Evolutionary conservation across 768 basidiomycete species (phyloP).

Genomic region (Mrakia frigida): DNA sequence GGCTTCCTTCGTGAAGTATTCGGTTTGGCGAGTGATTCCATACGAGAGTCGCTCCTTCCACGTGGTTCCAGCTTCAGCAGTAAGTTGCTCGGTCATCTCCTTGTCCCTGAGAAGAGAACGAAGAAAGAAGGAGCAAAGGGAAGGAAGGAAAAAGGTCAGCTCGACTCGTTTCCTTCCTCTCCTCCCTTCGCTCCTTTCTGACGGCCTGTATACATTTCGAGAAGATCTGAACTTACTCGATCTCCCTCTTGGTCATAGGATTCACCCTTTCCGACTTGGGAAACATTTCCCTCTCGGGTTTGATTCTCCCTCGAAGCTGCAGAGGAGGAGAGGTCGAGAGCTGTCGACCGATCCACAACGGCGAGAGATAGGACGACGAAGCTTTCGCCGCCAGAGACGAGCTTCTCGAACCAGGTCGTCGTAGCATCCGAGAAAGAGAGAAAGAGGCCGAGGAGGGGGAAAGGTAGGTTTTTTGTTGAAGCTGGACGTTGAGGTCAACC

Average conservation of each 20-base stretch:
- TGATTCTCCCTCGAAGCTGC: background rate
- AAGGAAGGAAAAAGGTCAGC: background rate
- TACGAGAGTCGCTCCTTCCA: conserved; percentile 4
- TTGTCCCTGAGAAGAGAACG: conserved; percentile 18
- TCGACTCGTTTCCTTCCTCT: background rate
- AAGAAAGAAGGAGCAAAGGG: background rate
- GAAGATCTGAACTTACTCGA: background rate
- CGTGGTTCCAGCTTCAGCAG: background rate
- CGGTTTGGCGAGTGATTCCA: conserved; percentile 8
- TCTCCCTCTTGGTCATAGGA: background rate
- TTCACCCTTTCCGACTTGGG: background rate
- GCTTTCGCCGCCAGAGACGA: background rate
- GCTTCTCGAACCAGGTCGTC: background rate
- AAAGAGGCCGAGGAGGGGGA: background rate
- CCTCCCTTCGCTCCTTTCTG: too few relatives aligned
- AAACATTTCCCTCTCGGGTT: background rate
- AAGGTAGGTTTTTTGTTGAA: background rate
- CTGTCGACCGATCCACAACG: background rate
- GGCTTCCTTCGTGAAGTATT: conserved; percentile 11
- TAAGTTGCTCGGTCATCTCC: conserved; percentile 2
- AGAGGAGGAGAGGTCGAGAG: background rate
- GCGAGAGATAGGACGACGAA: background rate
- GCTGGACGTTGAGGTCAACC: background rate
- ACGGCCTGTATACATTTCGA: background rate
- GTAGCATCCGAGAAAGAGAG: conserved; percentile 2